phyloP scores from a whole-genome alignment of 2,329 filamentous ascomycete species.

The Cladophialophora carrionii region DNA sequence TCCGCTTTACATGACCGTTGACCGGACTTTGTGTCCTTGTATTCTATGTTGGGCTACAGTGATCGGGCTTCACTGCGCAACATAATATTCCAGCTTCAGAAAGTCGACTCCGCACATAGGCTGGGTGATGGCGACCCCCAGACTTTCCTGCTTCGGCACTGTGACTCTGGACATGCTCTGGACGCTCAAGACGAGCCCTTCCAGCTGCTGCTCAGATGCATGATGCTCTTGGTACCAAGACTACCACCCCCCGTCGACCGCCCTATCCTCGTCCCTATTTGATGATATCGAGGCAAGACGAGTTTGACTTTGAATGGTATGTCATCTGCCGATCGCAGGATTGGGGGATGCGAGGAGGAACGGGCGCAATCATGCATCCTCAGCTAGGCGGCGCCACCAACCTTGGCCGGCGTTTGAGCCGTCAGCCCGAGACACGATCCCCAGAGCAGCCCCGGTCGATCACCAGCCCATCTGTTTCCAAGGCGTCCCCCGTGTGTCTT shows the following conservation, averaged over 20 bases:
- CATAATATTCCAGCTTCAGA: conserved; percentile 3
- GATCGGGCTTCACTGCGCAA: not conserved
- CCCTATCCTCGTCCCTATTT: not conserved
- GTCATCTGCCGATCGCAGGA: conserved; percentile 23
- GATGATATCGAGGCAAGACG: conserved; percentile 1
- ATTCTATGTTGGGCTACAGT: conserved; percentile 17
- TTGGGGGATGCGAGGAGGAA: not conserved
- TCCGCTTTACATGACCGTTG: conserved; percentile 2
- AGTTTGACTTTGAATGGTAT: conserved; percentile 19
- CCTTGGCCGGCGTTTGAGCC: conserved; percentile 21
- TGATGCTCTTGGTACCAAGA: not conserved
- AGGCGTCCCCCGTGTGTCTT: conserved; percentile 8
- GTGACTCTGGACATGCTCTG: not conserved
- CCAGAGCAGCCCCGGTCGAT: conserved; percentile 12
- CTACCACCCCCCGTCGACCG: not conserved
- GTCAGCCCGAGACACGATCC: conserved; percentile 17
- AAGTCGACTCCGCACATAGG: no score
- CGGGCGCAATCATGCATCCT: not conserved
- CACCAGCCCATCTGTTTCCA: conserved; percentile 10
- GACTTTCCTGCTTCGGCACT: no score
- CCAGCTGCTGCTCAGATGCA: not conserved
- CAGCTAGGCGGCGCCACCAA: conserved; percentile 12
- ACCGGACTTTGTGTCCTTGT: not conserved
- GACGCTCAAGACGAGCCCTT: not conserved
- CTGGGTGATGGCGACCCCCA: no score